Percentiles rank a stretch among this genome's conserved stretches.
phyloP scores from a whole-genome alignment of 2,329 filamentous ascomycete species.

The Calonectria crousiana region DNA sequence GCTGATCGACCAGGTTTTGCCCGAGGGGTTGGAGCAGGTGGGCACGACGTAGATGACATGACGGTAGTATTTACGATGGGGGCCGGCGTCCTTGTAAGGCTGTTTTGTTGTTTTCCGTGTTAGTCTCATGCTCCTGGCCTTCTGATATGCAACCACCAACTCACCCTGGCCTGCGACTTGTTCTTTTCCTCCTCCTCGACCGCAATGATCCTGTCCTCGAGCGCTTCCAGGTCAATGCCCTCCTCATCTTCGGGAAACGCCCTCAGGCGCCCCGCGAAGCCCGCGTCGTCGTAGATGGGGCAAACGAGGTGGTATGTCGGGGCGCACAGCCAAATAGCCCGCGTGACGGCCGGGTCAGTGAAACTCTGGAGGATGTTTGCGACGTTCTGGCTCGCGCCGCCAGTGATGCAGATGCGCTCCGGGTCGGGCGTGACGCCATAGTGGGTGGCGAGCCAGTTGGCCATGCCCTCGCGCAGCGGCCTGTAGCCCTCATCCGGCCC shows the following conservation, averaged over 20 bases:
- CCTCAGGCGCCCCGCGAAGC: conserved; percentile 75
- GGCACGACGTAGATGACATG: conserved; percentile 92
- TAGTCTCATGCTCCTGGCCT: neutral
- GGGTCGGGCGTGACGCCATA: conserved; percentile 63
- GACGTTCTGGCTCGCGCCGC: conserved; percentile 86
- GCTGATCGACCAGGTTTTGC: conserved; percentile 80
- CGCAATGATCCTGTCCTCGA: conserved; percentile 46
- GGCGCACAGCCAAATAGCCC: conserved; percentile 82
- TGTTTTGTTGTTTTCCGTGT: conserved; percentile 24
- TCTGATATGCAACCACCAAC: too few relatives aligned
- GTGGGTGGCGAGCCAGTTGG: conserved; percentile 76
- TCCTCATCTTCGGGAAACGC: conserved; percentile 83
- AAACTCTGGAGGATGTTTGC: conserved; percentile 83
- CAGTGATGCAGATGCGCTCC: conserved; percentile 81
- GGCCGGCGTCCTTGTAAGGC: conserved; percentile 66
- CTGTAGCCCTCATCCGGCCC: conserved; percentile 82
- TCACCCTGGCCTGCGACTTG: conserved; percentile 31
- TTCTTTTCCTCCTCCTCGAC: conserved; percentile 44
- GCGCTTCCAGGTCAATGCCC: conserved; percentile 76
- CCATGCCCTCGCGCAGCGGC: conserved; percentile 76
- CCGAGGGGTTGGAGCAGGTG: conserved; percentile 90
- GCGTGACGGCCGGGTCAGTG: conserved; percentile 81
- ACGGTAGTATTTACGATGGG: conserved; percentile 82
- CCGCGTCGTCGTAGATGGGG: conserved; percentile 85
- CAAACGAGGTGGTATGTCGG: conserved; percentile 89